A percentile compares a stretch with the other conserved stretches of the same genome.
phyloP scores from a whole-genome alignment of 1,139 yeast species.

The Suhomyces chickasaworum region DNA sequence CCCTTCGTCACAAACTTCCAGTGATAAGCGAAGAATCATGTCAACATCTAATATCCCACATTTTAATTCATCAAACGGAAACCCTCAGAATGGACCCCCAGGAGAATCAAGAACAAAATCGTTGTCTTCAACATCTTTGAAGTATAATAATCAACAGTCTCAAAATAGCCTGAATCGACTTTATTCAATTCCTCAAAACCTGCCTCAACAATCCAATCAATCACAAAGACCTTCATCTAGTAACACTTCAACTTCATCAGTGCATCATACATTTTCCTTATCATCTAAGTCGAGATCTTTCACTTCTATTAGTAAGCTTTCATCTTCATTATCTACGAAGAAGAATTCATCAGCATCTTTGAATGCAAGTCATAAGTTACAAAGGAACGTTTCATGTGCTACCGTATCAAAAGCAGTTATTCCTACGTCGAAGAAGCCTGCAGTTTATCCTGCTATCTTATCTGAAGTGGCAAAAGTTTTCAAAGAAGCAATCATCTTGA shows the following conservation, averaged over 20 bases:
- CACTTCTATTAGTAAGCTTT: constrained; percentile 45
- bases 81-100: not conserved
- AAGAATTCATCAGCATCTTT: constrained; percentile 40
- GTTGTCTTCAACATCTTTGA: constrained; percentile 18
- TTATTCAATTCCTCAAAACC: constrained; percentile 14
- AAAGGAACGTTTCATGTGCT: constrained; percentile 34
- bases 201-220: constrained; percentile 10
- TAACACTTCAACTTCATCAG: constrained; percentile 25
- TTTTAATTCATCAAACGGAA: constrained; percentile 1
- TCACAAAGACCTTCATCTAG: constrained; percentile 22
- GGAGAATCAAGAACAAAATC: constrained; percentile 20
- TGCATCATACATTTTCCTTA: constrained; percentile 42
- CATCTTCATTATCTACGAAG: constrained; percentile 44
- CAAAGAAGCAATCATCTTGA: constrained; percentile 66
- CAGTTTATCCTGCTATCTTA: constrained; percentile 84
- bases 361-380: constrained; percentile 22
- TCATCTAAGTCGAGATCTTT: constrained; percentile 48
- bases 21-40: constrained; percentile 17
- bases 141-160: constrained; percentile 15
- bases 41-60: constrained; percentile 20
- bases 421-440: constrained; percentile 53
- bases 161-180: constrained; percentile 8
- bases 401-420: constrained; percentile 42
- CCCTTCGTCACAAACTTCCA: constrained; percentile 1
- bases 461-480: constrained; percentile 84